Conservation (phyloP, 2,329 filamentous ascomycete species). For the Fusarium udum region DNA sequence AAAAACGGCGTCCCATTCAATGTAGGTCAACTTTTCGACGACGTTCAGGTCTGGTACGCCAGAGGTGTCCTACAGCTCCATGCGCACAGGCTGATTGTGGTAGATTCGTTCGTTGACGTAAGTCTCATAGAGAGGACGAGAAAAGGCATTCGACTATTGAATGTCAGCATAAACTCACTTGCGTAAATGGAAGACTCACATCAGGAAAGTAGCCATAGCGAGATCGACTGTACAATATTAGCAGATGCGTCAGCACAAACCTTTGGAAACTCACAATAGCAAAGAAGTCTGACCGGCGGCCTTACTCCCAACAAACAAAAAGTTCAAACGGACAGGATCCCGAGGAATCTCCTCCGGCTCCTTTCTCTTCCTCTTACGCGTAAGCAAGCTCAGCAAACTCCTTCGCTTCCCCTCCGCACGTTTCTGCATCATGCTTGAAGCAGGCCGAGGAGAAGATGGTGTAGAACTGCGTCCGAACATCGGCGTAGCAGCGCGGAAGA, state of each 20-base stretch:
- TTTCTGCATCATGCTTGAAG: conserved; percentile 6
- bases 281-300: conserved; percentile 50
- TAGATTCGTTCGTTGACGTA: conserved; percentile 45
- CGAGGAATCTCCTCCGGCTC: conserved; percentile 18
- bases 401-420: conserved; percentile 18
- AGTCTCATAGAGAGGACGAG: conserved; percentile 49
- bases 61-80: conserved; percentile 54
- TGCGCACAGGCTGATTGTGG: conserved; percentile 38
- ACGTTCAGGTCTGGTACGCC: conserved; percentile 51
- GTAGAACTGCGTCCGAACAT: conserved; percentile 36
- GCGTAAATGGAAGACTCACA: conserved; percentile 32
- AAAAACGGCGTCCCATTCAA: conserved; percentile 51
- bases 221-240: conserved; percentile 45
- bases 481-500: conserved; percentile 43
- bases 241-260: fast-evolving
- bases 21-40: conserved; percentile 48
- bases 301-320: conserved; percentile 50
- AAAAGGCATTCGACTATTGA: conserved; percentile 45
- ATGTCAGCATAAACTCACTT: neutral
- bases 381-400: conserved; percentile 39
- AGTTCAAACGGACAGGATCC: conserved; percentile 45
- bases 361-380: conserved; percentile 43
- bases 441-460: conserved; percentile 19
- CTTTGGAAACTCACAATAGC: conserved; percentile 46
- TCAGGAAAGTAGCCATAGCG: conserved; percentile 52